Evolutionary conservation across 257 asterid genomes (phyloP).

Genomic region (Solanum ossicruentum): DNA sequence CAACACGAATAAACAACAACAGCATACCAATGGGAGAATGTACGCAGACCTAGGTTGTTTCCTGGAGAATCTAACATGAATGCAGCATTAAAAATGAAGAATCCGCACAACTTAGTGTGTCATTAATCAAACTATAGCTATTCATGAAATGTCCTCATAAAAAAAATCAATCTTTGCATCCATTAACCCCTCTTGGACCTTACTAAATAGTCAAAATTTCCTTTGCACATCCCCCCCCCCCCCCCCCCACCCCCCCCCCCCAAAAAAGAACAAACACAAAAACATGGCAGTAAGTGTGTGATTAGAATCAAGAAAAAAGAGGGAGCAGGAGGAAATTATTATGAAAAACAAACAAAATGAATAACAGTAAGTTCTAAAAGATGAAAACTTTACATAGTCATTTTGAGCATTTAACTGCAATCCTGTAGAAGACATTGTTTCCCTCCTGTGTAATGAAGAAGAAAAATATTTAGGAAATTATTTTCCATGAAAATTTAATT

Average conservation of each 20-base stretch:
- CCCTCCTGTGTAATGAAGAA: neutral
- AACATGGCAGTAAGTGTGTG: neutral
- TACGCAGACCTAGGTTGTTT: no score
- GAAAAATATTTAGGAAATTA: neutral
- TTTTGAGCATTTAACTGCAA: neutral
- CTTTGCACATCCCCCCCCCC: neutral
- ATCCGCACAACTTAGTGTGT: no score
- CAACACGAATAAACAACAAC: no score
- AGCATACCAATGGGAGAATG: no score
- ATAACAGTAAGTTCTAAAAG: neutral
- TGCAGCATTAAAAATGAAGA: no score
- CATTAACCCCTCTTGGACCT: neutral
- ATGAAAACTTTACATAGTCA: neutral
- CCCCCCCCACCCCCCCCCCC: neutral
- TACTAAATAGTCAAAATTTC: neutral
- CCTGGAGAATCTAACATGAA: no score
- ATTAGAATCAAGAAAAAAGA: neutral
- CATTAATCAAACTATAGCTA: neutral
- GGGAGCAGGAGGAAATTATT: neutral
- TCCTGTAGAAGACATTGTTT: neutral
- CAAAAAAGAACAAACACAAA: neutral
- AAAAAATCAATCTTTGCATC: neutral
- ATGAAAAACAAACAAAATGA: neutral
- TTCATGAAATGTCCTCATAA: neutral
- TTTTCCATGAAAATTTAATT: neutral